Evolutionary conservation across 176 grass and related monocot genomes (phyloP), one percentile per base, ranked within the genome.

Genomic region (Bromus sterilis): DNA sequence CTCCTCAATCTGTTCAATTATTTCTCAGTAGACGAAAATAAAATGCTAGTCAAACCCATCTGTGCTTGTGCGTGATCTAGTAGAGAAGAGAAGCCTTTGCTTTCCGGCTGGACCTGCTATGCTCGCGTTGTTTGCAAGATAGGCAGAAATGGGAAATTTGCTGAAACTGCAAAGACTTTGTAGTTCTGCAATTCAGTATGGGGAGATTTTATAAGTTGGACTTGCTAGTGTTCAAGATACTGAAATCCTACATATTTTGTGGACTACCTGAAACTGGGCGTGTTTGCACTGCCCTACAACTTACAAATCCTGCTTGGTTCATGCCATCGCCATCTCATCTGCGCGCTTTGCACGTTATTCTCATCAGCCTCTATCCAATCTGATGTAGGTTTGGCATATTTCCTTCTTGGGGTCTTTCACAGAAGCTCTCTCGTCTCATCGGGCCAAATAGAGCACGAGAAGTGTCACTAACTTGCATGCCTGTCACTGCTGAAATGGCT

Each of bases 371-470:
- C 8, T 76, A 61, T 0, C 24, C 12, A 70, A 62, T 89, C 59
- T 78, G 33, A 63, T 81, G 84, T 74, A 98, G 95, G 63, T 94
- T 98, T 75, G 95, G 95, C 4, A 98, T 98, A 64, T 98, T 94
- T 77, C 95, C 95, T 72, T 98, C 95, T 1, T 98, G 95, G 95
- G 90, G 95, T 53, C 90, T 98, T 63, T 98, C 95, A 0, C 95
- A 98, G 77, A 94, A 98, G 57, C 92, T 98, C 23, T 93, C 95
- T 42, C 92, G 95, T 10, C 62, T 93, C 18, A 94, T 98, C 75
- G 95, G 95, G 15, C 86, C 88, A 4, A 98, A 85, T 28, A 92
- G 95, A 64, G 92, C 95, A 76, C 90, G 92, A 32, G 84, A 98
- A 83, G 92, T 87, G 72, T 98, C 95, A 14, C 86, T 94, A 74